These are phyloP conservation scores for Ceratocystis destructans DNA, from an alignment of 2,329 filamentous ascomycete species.

Conservation along the genomic window DNA sequence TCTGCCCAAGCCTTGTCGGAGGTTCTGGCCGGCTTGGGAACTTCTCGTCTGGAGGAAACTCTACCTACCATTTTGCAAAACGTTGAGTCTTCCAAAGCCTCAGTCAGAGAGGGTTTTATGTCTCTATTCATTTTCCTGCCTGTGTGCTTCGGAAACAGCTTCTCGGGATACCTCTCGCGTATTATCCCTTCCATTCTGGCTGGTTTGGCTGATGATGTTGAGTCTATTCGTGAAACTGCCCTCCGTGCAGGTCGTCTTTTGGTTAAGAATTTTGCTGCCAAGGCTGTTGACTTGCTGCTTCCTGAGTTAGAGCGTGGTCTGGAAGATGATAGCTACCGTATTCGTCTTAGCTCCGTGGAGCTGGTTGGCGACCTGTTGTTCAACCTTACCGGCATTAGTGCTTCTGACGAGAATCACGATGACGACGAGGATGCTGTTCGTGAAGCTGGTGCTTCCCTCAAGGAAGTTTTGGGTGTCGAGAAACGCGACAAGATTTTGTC, in stretches of 20 bases:
- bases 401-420: constrained; percentile 53
- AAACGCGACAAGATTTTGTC: constrained; percentile 95
- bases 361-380: constrained; percentile 92
- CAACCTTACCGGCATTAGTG: constrained; percentile 85
- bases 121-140: constrained; percentile 98
- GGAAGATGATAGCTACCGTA: constrained; percentile 94
- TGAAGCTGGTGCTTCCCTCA: constrained; percentile 82
- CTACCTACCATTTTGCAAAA: constrained; percentile 94
- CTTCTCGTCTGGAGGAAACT: constrained; percentile 83
- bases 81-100: constrained; percentile 75
- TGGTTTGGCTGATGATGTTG: constrained; percentile 87
- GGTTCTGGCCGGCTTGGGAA: constrained; percentile 88
- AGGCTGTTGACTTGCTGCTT: constrained; percentile 83
- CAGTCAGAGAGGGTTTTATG: constrained; percentile 97
- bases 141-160: constrained; percentile 97
- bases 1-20: constrained; percentile 94
- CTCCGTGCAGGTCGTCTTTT: constrained; percentile 83
- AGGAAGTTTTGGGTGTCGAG: constrained; percentile 88
- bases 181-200: constrained; percentile 93
- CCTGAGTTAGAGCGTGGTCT: constrained; percentile 92
- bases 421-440: constrained; percentile 63
- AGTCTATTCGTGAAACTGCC: constrained; percentile 94
- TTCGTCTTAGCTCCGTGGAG: constrained; percentile 95
- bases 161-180: constrained; percentile 84
- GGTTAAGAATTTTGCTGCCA: constrained; percentile 95